Conservation (phyloP, 306 rosid genomes). For the Neltuma alba region DNA sequence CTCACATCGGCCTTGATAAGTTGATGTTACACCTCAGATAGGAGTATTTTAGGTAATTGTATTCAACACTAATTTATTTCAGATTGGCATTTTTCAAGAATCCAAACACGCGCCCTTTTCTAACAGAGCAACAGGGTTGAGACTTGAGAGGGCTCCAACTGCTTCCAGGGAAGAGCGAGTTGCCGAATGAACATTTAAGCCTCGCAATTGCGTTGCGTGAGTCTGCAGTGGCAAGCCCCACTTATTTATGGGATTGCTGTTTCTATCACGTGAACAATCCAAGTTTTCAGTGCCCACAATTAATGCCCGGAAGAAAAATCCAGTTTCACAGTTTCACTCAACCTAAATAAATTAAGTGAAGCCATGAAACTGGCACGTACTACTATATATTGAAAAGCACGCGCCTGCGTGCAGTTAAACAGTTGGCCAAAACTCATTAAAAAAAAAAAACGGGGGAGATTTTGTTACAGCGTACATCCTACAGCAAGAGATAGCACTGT, state of each 20-base stretch:
- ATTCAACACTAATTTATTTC: not conserved
- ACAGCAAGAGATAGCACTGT: not conserved
- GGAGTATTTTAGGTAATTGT: not conserved
- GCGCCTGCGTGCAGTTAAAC: not conserved
- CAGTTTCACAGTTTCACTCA: not conserved
- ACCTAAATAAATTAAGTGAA: not conserved
- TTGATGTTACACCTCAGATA: not conserved
- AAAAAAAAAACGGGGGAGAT: not conserved
- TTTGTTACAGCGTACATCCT: not conserved
- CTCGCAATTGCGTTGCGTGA: not conserved
- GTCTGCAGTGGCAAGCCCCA: not conserved
- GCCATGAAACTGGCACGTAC: not conserved
- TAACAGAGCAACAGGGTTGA: not conserved
- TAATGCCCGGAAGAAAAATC: not conserved
- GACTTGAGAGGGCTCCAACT: not conserved
- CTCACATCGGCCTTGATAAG: not conserved
- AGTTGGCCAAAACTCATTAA: slow-evolving; percentile 25
- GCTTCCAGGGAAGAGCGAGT: not conserved
- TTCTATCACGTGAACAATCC: slow-evolving; percentile 29
- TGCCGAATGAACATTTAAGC: not conserved
- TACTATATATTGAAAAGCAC: not conserved
- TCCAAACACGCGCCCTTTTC: too few relatives aligned
- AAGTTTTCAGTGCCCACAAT: slow-evolving; percentile 23
- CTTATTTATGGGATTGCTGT: slow-evolving; percentile 15
- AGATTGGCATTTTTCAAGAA: not conserved